A percentile compares a stretch with the other conserved stretches of the same genome.
Conservation (phyloP, 768 basidiomycete genomes). For the Suillus subaureus region DNA sequence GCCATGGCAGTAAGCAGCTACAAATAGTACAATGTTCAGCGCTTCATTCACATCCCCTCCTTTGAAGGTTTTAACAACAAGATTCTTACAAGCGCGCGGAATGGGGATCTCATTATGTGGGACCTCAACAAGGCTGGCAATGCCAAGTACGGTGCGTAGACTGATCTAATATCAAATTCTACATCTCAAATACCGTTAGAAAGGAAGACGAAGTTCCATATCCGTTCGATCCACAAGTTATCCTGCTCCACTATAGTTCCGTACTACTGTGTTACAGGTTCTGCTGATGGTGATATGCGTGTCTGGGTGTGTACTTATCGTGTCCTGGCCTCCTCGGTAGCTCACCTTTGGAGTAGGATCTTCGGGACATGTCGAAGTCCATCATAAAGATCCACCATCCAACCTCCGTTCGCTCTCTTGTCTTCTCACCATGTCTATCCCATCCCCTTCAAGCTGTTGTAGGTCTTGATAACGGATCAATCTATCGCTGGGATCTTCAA, state of each 20-base stretch:
- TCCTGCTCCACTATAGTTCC: constrained; percentile 68
- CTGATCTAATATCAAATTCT: background rate
- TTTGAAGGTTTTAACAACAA: constrained; percentile 68
- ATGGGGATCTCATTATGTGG: constrained; percentile 86
- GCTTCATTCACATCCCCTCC: constrained; percentile 2
- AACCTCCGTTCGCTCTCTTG: constrained; percentile 65
- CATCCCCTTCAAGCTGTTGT: constrained; percentile 70
- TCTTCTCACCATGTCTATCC: constrained; percentile 67
- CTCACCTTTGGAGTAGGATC: constrained; percentile 48
- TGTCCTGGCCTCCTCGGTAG: background rate
- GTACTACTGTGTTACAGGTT: constrained; percentile 77
- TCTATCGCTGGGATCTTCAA: constrained; percentile 79
- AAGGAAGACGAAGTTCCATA: constrained; percentile 66
- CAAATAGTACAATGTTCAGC: background rate
- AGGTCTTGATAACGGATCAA: constrained; percentile 70
- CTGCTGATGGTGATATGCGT: constrained; percentile 78
- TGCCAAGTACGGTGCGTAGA: constrained; percentile 67
- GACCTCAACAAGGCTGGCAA: constrained; percentile 67
- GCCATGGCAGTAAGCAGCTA: constrained; percentile 55
- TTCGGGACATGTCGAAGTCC: constrained; percentile 43
- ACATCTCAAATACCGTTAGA: constrained; percentile 44
- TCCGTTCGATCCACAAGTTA: constrained; percentile 70
- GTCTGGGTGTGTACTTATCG: constrained; percentile 61
- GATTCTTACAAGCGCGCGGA: constrained; percentile 77
- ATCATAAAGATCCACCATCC: constrained; percentile 56